Evolutionary conservation across 2,329 filamentous ascomycete genomes (phyloP).

Genomic region (Paramyrothecium roridum): DNA sequence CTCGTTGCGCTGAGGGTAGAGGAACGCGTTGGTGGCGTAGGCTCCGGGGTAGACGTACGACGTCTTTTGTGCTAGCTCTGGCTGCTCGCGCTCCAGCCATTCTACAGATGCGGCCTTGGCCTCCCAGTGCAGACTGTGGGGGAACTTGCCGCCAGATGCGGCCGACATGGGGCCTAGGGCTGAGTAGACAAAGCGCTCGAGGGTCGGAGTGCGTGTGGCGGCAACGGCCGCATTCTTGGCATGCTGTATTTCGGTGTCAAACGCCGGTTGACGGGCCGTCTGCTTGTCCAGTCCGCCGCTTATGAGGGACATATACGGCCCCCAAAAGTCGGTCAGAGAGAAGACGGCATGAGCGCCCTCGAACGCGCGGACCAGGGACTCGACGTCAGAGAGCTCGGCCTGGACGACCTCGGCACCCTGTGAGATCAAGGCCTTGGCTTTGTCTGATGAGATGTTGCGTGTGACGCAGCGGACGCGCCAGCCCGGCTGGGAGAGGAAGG

Average conservation of each 20-base stretch:
- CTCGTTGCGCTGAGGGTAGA: slow-evolving; percentile 18
- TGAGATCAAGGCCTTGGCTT: slow-evolving; percentile 32
- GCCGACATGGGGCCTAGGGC: slow-evolving; percentile 42
- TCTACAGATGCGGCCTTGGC: slow-evolving; percentile 45
- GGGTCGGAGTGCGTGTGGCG: slow-evolving; percentile 32
- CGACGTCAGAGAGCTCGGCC: slow-evolving; percentile 38
- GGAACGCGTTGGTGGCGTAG: slow-evolving; percentile 16
- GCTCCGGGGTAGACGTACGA: slow-evolving; percentile 18
- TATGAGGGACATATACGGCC: slow-evolving; percentile 34
- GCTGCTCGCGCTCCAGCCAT: slow-evolving; percentile 37
- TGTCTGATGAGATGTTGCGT: slow-evolving; percentile 33
- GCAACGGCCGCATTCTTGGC: slow-evolving; percentile 53
- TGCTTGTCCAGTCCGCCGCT: slow-evolving; percentile 28
- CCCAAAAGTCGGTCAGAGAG: slow-evolving; percentile 51
- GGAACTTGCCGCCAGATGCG: slow-evolving; percentile 38
- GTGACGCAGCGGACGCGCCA: slow-evolving; percentile 45
- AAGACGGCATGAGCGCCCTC: slow-evolving; percentile 44
- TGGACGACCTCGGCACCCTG: slow-evolving; percentile 39
- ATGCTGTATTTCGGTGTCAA: slow-evolving; percentile 42
- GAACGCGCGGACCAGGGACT: slow-evolving; percentile 35
- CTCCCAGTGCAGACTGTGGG: slow-evolving; percentile 46
- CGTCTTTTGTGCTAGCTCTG: slow-evolving; percentile 36
- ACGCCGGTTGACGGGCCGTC: slow-evolving; percentile 32
- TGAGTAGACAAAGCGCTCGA: slow-evolving; percentile 46
- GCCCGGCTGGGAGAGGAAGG: slow-evolving; percentile 30